Evolutionary conservation across 148 eudicot species (phyloP), one percentile per base, ranked within the genome.

Genomic region (Vaccinium macrocarpon): DNA sequence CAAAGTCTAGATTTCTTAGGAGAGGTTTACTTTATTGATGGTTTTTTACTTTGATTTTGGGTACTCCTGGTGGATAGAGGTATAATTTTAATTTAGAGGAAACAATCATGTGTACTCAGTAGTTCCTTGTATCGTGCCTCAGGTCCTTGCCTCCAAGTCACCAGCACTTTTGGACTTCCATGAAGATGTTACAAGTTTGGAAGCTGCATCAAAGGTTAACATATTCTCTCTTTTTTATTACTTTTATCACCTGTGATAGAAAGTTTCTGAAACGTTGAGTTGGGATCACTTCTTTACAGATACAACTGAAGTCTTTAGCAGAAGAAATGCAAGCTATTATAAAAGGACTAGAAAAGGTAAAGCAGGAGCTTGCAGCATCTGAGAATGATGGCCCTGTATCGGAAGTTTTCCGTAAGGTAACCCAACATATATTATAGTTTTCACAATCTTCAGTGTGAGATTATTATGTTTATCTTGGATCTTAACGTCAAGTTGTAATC

Each of bases 281-380:
- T 42, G 35, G 70, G 53, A 4, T 83, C 86, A 46, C 48, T 66
- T 82, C 77, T 48, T 83, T 90, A 86, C 94, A 97, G 99, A 97
- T 97, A 88, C 98, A 97, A 92, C 89, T 95, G 90, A 97, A 97
- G 88, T 93, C 93, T 64, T 92, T 96, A 84, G 99, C 99, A 51
- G 99, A 96, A 93, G 99, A 96, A 90, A 96, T 96, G 99, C 99
- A 96, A 90, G 94, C 98, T 79, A 93, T 97, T 85, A 92, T 89
- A 75, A 97, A 97, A 88, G 98, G 98, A 75, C 57, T 95, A 66
- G 97, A 92, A 84, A 97, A 95, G 88, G 98, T 97, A 80, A 95
- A 92, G 85, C 97, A 91, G 88, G 99, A 97, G 88, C 84, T 92
- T 74, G 82, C 82, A 82, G 97, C 97, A 66, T 97, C 99, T 80